Base-by-base conservation (phyloP, 345 rosid genomes). In the Sisymbrium altissimum region DNA sequence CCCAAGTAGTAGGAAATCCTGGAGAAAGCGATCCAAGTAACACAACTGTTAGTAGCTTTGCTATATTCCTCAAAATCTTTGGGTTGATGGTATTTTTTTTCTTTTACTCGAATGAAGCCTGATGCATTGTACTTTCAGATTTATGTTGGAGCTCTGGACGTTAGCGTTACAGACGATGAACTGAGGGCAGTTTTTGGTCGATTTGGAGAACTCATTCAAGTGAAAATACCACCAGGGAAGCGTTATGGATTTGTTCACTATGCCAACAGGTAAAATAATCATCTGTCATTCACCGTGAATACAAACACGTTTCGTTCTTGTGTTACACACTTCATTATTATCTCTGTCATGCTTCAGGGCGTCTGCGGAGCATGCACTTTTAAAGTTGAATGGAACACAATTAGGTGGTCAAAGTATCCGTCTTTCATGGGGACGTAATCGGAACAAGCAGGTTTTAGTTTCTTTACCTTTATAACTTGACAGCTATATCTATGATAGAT, bases 401-500 rank as follows among this genome's bases (percentile, higher is more conserved):
- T 74, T 96, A 71, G 97, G 96, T 44, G 97, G 98, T 60, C 97
- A 89, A 67, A 92, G 72, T 64, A 83, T 96, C 69, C 82, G 99
- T 36, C 97, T 96, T 55, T 96, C 98, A 12, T 96, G 99, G 98
- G 98, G 98, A 4, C 99, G 95, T 59, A 92, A 90, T 75, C 91
- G 96, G 4, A 86, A 90, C 15, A 96, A 92, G 78, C 98, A 95
- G 96, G 99, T 96, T 61, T 68, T 39, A 23, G 1, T 41, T 54
- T 30, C 45, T 25, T 23, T 39, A 21, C 48, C 15, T 25, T 35
- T 23, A 5, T 33, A 44, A 21, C 64, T 64, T 44, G 39, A 43
- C 4, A 15, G 50, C 35, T 30, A 32, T 41, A 21, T 13, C 19
- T 35, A 32, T 62, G 19, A 58, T 38, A 8, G 27, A 62, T 32